These are phyloP conservation scores for Nicotiana tomentosiformis DNA, from an alignment of 257 asterid genomes.

Conservation along the genomic window DNA sequence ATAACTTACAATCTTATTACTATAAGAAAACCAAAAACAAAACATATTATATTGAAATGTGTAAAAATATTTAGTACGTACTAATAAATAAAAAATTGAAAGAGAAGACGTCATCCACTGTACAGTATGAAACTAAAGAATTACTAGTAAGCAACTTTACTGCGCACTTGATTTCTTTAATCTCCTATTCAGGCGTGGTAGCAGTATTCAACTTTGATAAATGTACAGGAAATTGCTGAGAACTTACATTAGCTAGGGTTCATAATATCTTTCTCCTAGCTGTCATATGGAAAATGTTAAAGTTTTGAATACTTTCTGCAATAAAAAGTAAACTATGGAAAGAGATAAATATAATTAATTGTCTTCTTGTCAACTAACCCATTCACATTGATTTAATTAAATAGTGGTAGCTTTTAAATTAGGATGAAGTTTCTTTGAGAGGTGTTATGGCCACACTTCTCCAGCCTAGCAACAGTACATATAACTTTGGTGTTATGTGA, in stretches of 20 bases:
- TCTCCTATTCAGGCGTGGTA: neutral
- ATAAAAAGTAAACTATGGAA: neutral
- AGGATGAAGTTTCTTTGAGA: slow-evolving; percentile 12
- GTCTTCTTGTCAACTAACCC: neutral
- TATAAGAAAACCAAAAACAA: no score
- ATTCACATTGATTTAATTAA: neutral
- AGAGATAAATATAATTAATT: neutral
- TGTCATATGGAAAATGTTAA: neutral
- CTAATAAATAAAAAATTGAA: no score
- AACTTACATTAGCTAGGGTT: slow-evolving; percentile 3
- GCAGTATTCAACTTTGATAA: neutral
- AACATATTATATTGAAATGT: no score
- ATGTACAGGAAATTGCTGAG: neutral
- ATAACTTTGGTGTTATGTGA: neutral
- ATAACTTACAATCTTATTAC: no score
- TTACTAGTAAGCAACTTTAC: neutral
- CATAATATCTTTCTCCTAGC: neutral
- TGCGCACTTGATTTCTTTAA: slow-evolving; percentile 7
- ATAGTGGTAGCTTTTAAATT: neutral
- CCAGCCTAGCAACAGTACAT: slow-evolving; percentile 19
- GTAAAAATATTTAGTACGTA: no score
- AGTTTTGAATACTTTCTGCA: neutral
- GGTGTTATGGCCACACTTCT: neutral
- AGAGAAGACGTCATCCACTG: neutral
- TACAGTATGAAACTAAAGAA: neutral